Base-by-base conservation (phyloP, 441 rosid species). In the Corymbia calophylla region DNA sequence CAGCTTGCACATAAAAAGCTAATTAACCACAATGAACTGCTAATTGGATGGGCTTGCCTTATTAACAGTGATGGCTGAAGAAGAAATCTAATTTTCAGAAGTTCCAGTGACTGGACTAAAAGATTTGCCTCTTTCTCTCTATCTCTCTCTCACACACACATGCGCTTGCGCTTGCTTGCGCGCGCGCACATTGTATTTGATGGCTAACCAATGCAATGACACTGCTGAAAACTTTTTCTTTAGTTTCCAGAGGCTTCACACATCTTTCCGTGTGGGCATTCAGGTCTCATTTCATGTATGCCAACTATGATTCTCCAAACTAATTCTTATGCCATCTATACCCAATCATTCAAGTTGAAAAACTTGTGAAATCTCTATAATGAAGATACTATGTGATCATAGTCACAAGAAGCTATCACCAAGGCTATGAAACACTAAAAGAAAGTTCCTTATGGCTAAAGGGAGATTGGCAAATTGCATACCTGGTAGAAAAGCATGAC, bases 401-500 rank as follows among this genome's bases (percentile, higher is more conserved):
- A 31, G 77, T 68, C 77, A 68, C 44, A 23, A 77, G 51, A 77
- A 77, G 51, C 53, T 77, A 44, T 77, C n/a, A 0, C 31, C 51
- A 54, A 70, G 73, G 44, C 35, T 44, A 70, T 87, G 64, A 88
- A 62, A 23, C 56, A 87, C 9, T 53, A 18, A 54, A 49, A 8
- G 47, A 54, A 85, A 29, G 19, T 5, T 31, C 29, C 55, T 86
- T 32, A 53, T 55, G 68, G 31, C 51, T 44, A 10, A 77, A 77
- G 51, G 10, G n/a, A 77, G 51, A 47, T 27, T 12, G 29, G 47
- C 14, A 47, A 17, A 14, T 82, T 89, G 90, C 48, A 29, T 93
- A 97, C 99, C 98, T 97, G 62, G 98, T 96, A 81, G 97, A 96
- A 93, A 97, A 97, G 95, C 99, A 97, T 88, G 98, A 97, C 66